phyloP scores from a whole-genome alignment of 768 basidiomycete genomes.

The Candolleomyces aberdarensis region DNA sequence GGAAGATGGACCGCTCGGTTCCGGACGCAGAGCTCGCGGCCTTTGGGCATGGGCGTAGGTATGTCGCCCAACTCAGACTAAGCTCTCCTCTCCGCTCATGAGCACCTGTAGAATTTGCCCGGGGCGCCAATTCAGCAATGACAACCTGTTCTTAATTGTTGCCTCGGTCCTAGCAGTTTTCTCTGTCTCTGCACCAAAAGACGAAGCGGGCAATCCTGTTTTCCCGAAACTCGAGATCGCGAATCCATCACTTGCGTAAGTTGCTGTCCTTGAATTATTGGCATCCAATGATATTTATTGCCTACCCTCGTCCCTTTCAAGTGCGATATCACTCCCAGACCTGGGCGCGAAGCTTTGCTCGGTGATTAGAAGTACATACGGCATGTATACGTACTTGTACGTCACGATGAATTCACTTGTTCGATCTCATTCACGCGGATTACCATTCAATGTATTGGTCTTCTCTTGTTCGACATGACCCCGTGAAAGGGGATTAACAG shows the following conservation, averaged over 20 bases:
- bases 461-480: too few species aligned
- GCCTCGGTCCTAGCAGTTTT: constrained; percentile 19
- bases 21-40: constrained; percentile 8
- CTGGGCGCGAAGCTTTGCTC: too few species aligned
- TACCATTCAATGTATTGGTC: too few species aligned
- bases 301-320: too few species aligned
- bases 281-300: too few species aligned
- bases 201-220: constrained; percentile 8
- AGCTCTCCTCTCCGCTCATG: background rate
- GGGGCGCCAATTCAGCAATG: constrained; percentile 20
- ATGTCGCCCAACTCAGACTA: background rate
- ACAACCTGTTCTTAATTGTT: constrained; percentile 15
- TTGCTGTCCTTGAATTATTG: background rate
- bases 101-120: constrained; percentile 17
- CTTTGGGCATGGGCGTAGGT: constrained; percentile 20
- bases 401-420: too few species aligned
- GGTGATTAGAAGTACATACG: too few species aligned
- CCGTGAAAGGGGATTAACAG: too few species aligned
- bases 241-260: background rate
- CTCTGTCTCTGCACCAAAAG: constrained; percentile 14
- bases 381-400: too few species aligned
- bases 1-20: constrained; percentile 13
- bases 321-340: too few species aligned
- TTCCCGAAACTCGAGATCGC: background rate
- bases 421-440: too few species aligned